Evolutionary conservation across 2,329 filamentous ascomycete species (phyloP), one percentile per base, ranked within the genome.

Genomic region (Volutella citrinella): DNA sequence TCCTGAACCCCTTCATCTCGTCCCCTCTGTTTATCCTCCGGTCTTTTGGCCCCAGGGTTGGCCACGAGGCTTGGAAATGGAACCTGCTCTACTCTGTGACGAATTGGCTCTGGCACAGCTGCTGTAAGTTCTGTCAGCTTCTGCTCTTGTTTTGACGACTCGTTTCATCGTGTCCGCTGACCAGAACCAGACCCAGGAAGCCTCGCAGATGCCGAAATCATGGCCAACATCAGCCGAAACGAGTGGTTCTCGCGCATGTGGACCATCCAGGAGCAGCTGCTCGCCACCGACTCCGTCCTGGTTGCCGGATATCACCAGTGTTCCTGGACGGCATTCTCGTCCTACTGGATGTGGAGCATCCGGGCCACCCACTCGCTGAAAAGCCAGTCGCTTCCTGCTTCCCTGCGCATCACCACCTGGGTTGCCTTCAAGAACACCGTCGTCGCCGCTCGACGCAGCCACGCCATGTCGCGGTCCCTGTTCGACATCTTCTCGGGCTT

Each of bases 1-100:
- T 30, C 27, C 13, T 78, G 68, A 69, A 70, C 19, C 41, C 41
- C 1, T 43, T 43, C 27, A 41, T 38, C 9, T 43, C 38, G 7
- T 43, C 38, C 5, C 41, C 41, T 15, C 13, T 43, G 10, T 43
- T 38, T 6, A 28, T 32, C 10, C 22, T 43, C 10, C 38, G 41
- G 10, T 38, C 41, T 0, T 43, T 43, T 15, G 41, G 41, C 2
- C 41, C 41, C 2, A 38, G 30, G 13, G 31, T 43, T 8, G 41
- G 41, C 20, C 38, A 43, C 16, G 38, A 43, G 6, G 34, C 41
- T 15, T 32, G 41, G n/a, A 43, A 43, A 32, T 43, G 41, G 38
- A 43, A 43, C 13, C 28, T 43, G 7, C 19, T 38, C 10, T 41
- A 43, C 14, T 34, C 34, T 10, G 17, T 38, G 7, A 18, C 28